These are phyloP conservation scores for Chlorella sp. DNA, from an alignment of 139 green algal species.

Conservation along the genomic window DNA sequence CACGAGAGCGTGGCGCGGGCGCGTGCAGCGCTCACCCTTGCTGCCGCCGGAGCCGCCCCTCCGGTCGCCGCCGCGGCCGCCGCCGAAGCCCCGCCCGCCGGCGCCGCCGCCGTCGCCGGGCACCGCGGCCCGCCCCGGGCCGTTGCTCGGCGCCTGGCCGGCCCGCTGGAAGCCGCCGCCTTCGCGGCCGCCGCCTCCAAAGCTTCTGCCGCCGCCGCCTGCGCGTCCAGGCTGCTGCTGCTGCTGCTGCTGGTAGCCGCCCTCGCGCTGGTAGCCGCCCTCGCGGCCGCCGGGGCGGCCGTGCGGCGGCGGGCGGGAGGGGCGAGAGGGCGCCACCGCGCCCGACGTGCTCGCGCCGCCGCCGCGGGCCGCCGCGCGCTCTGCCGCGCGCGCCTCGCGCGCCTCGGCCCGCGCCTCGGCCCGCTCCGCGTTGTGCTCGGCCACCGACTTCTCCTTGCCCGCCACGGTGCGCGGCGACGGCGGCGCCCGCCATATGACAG, in stretches of 20 bases:
- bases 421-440: constrained; percentile 7
- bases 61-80: neutral
- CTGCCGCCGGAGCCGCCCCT: neutral
- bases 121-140: neutral
- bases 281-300: neutral
- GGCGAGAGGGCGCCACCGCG: neutral
- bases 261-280: neutral
- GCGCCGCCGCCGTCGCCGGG: neutral
- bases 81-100: neutral
- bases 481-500: constrained; percentile 24
- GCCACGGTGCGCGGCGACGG: constrained; percentile 15
- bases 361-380: neutral
- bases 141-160: neutral
- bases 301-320: neutral
- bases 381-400: no score
- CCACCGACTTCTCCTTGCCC: constrained; percentile 22
- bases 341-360: neutral
- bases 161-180: no score
- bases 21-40: neutral
- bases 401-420: neutral
- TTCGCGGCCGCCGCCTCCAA: neutral
- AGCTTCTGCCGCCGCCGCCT: no score
- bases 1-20: neutral
- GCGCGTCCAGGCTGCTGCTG: no score
- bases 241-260: neutral